Base-by-base conservation (phyloP, 768 basidiomycete species). In the Daedaleopsis sinensis region DNA sequence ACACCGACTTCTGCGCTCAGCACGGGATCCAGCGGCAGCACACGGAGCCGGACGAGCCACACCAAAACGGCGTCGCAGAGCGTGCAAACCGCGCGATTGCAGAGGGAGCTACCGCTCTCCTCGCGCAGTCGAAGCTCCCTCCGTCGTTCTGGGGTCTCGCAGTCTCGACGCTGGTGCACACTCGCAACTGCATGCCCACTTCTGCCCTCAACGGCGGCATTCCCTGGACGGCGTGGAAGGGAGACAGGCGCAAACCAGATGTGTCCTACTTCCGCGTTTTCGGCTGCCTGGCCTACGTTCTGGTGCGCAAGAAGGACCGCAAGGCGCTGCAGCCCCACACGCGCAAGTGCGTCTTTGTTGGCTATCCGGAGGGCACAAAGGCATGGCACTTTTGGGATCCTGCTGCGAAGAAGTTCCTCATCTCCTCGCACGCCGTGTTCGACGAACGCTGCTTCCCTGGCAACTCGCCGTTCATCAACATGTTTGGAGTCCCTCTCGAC, bases 221-320 rank as follows among this genome's bases (percentile, higher is more conserved):
- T 23, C 46, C 46, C 46, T 47, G n/a, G 12, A 43, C 54, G 2
- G 39, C 19, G 5, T 55, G 39, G 54, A 55, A 55, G 39, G 54
- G 54, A 16, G 21, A 55, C 24, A 39, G 54, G 4, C 38, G 43
- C 0, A 70, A 67, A 54, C 75, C 73, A 5, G 60, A 74, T 54
- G 64, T 77, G 21, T 47, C 65, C 0, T 67, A 77, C 63, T 68
- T 80, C 23, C n/a, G n/a, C n/a, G 71, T 76, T 19, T 10, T 32
- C 7, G 27, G 27, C 27, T 32, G 27, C 27, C 27, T 63, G 44
- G 76, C 76, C 18, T 80, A 77, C 69, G 78, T 77, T 32, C 72
- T 70, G 55, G 66, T 78, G 8, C 73, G 71, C 55, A 74, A 73
- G 57, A 71, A 79, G 57, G 72, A 78, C 64, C 55, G 72, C 13